Evolutionary conservation across 306 rosid species (phyloP), one percentile per base, ranked within the genome.

Genomic region (Astragalus membranaceus): DNA sequence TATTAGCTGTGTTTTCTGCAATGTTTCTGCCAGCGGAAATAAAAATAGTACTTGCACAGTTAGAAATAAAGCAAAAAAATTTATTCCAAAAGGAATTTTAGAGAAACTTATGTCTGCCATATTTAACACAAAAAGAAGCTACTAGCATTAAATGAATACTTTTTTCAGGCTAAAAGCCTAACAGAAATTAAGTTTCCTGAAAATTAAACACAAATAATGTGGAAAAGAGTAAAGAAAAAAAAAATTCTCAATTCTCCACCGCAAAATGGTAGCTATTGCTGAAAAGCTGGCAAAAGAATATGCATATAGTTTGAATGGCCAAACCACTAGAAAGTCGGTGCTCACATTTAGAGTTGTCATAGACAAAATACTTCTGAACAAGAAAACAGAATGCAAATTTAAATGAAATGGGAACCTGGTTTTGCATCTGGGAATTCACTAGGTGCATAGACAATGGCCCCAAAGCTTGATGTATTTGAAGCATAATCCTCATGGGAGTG

Each of bases 391-490:
- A 3, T 51, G 54, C 42, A 59, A 75, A 78, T 75, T 50, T 47
- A 64, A 72, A 69, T 30, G 15, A 47, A 67, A 74, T n/a, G 20
- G 43, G 57, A 78, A 93, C 98, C 98, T 90, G 88, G 84, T 76
- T 72, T 88, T 74, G 97, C 90, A 78, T 90, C 87, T 73, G 98
- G 96, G 80, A 90, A 90, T 76, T 90, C 88, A 60, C 75, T 85
- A 52, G 87, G 88, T 65, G 86, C 74, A 65, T 83, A 81, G 12
- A 59, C 64, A 78, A 85, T 64, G 59, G 59, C 23, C 77, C 48
- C 76, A 44, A 48, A 20, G 75, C 75, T 76, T 63, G 88, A 72
- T 12, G 64, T 58, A 48, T 77, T 59, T 59, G 85, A 80, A 86
- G 52, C 64, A 75, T 60, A 48, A 71, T 62, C 71, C 55, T 75